These are phyloP conservation scores for Gastroboletus turbinatus DNA, from an alignment of 1,284 basidiomycete genomes.

Conservation along the genomic window DNA sequence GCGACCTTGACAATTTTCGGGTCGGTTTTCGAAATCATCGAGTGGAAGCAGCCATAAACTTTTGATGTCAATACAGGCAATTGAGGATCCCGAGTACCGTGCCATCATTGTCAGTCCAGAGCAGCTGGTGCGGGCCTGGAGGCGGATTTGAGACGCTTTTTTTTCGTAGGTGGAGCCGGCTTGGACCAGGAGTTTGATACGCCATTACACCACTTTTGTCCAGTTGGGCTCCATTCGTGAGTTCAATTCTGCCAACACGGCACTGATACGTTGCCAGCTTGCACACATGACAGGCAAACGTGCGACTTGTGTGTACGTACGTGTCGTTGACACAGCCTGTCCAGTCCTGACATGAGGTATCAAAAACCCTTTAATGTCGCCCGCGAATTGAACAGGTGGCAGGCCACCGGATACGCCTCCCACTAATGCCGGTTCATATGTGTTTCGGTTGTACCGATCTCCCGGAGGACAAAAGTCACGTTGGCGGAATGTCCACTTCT, in stretches of 20 bases:
- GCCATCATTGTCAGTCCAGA: no score
- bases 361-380: neutral
- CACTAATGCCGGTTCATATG: neutral
- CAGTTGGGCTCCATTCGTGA: neutral
- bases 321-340: neutral
- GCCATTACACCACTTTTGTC: neutral
- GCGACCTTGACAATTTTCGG: no score
- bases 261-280: neutral
- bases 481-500: neutral
- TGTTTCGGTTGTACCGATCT: neutral
- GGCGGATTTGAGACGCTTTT: no score
- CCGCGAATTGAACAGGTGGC: neutral
- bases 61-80: no score
- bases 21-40: no score
- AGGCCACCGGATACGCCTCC: neutral
- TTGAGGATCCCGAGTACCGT: no score
- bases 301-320: neutral
- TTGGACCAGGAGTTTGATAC: no score
- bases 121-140: no score
- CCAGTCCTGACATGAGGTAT: neutral
- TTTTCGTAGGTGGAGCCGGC: no score
- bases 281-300: neutral
- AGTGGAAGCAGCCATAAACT: no score
- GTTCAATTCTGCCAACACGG: neutral
- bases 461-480: neutral